Base-by-base conservation (phyloP, 1,139 yeast genomes). In the Pichia kudriavzevii region DNA sequence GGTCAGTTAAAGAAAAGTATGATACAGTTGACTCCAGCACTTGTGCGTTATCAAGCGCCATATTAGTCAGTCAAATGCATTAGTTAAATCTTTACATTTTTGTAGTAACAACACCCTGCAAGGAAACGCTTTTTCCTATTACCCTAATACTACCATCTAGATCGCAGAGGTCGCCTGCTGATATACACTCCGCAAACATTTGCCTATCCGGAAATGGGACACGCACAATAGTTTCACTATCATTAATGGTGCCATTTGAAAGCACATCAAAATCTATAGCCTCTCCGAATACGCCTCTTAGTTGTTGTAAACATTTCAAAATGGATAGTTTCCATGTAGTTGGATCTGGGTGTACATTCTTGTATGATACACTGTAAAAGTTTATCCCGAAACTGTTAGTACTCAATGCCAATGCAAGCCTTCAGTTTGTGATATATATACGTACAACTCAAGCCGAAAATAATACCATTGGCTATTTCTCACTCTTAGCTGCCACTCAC, bases 311-410 rank as follows among this genome's bases (percentile, higher is more conserved):
- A 20, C 66, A 58, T 4, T 55, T 42, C 14, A 44, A 40, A 11
- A 69, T 53, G 19, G 59, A 38, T 16, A 65, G 44, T 42, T 61
- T 60, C 73, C 74, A 69, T 3, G 72, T 58, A 21, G 66, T 49
- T 13, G 49, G 38, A 40, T 69, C 75, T 6, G 35, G 31, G 10
- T 16, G n/a, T n/a, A n/a, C n/a, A n/a, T n/a, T 18, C 9, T 32
- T 32, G 8, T 11, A 21, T 6, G 25, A 22, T 2, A 33, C 31
- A 19, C 41, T 34, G 15, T 37, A 11, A 14, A 14, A 10, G n/a
- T 26, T 4, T n/a, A 18, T 13, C 13, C 7, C 17, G 13, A 26
- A 7, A 5, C 13, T 15, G 34, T 31, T 31, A 26, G 30, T 31
- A 31, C 12, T 26, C 15, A n/a, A n/a, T n/a, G n/a, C n/a, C n/a